These are phyloP conservation scores for Berkeleyomyces basicola DNA, from an alignment of 2,329 filamentous ascomycete genomes.

Conservation along the genomic window DNA sequence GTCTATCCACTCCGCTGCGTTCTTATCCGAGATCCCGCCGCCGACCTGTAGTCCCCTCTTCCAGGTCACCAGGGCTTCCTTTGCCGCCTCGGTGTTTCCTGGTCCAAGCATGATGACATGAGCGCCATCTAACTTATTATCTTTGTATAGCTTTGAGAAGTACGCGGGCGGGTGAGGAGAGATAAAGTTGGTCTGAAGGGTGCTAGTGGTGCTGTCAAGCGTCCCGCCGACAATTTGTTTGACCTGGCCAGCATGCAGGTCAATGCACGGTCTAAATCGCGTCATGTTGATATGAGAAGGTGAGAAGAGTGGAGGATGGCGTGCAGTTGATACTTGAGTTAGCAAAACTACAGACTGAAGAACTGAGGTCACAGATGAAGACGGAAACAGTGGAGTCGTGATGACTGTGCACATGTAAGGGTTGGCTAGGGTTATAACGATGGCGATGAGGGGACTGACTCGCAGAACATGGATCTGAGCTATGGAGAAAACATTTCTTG, in stretches of 20 bases:
- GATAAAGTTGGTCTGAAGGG: conserved; percentile 81
- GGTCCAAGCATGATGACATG: conserved; percentile 96
- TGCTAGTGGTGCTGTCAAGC: conserved; percentile 47
- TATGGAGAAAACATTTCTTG: neutral
- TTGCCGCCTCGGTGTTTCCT: conserved; percentile 66
- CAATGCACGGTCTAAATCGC: conserved; percentile 87
- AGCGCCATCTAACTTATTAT: conserved; percentile 56
- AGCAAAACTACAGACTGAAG: no score
- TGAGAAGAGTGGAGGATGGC: neutral
- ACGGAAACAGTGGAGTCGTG: neutral
- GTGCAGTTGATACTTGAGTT: no score
- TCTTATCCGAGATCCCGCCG: conserved; percentile 77
- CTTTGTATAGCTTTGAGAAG: conserved; percentile 68
- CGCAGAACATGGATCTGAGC: neutral
- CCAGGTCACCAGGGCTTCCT: conserved; percentile 64
- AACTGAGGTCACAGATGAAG: no score
- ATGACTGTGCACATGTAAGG: neutral
- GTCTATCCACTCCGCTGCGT: conserved; percentile 74
- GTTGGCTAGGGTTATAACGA: neutral
- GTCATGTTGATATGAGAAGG: conserved; percentile 49
- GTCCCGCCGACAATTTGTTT: conserved; percentile 98
- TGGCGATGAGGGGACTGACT: neutral
- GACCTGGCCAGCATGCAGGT: conserved; percentile 90
- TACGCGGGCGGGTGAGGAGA: conserved; percentile 67
- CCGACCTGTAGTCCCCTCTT: conserved; percentile 70